Conservation (phyloP, 129 eudicot species). For the Centaurea solstitialis region DNA sequence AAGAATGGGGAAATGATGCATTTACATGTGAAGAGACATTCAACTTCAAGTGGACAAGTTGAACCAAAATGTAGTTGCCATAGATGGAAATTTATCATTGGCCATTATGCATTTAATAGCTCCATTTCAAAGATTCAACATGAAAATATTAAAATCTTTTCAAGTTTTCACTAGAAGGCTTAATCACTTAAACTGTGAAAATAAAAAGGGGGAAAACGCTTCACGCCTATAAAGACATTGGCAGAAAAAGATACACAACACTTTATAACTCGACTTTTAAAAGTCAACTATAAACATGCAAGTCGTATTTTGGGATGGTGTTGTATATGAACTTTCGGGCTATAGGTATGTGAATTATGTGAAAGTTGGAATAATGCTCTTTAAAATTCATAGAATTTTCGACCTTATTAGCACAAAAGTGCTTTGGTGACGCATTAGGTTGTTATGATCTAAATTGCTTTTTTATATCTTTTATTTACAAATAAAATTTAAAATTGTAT, state of each 20-base stretch:
- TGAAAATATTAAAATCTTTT: not conserved
- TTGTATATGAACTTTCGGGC: not conserved
- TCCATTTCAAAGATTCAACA: not conserved
- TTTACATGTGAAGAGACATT: not conserved
- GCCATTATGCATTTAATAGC: not conserved
- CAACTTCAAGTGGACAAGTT: constrained; percentile 26
- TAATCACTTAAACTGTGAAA: not conserved
- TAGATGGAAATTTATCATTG: not conserved
- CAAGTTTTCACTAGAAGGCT: not conserved
- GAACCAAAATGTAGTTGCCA: not conserved
- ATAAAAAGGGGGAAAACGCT: not conserved
- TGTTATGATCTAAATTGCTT: not conserved
- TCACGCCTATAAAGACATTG: not conserved
- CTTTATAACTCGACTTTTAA: not conserved
- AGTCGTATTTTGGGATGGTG: not conserved
- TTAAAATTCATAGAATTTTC: not conserved
- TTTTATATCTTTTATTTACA: not conserved
- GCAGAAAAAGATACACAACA: not conserved
- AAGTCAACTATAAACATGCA: not conserved
- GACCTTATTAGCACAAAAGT: not conserved
- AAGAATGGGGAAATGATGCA: not conserved
- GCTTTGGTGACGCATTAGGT: constrained; percentile 13
- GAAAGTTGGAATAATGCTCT: constrained; percentile 2
- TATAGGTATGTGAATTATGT: not conserved
- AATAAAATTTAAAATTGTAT: not conserved